Conservation (phyloP, 108 stramenopile species). For the Cyclotella sp. region DNA sequence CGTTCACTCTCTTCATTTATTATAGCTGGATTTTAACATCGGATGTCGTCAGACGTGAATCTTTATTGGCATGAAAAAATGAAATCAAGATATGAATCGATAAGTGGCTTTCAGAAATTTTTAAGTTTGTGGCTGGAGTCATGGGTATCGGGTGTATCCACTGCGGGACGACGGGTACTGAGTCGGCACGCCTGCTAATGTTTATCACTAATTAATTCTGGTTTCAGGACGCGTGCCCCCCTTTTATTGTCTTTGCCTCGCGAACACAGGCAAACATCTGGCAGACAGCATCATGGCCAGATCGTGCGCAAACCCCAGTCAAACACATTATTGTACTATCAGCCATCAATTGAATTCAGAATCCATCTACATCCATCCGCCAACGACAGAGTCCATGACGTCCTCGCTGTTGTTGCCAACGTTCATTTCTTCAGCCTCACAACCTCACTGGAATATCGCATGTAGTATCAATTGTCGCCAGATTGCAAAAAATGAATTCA, state of each 20-base stretch:
- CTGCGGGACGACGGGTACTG: too few species aligned
- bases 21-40: not conserved
- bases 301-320: too few species aligned
- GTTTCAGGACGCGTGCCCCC: too few species aligned
- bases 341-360: too few species aligned
- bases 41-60: not conserved
- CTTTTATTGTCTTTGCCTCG: too few species aligned
- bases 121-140: not conserved
- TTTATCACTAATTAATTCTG: too few species aligned
- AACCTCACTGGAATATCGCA: not conserved
- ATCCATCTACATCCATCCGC: not conserved
- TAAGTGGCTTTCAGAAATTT: not conserved
- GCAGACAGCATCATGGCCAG: too few species aligned
- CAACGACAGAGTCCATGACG: not conserved
- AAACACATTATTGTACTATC: too few species aligned
- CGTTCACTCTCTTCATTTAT: conserved; percentile 21
- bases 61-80: not conserved
- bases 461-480: not conserved
- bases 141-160: too few species aligned
- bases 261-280: too few species aligned
- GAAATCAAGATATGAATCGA: too few species aligned
- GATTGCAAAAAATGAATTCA: not conserved
- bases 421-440: conserved; percentile 2
- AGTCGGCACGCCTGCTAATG: too few species aligned
- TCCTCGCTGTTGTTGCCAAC: not conserved